Conservation (phyloP, 2,329 filamentous ascomycete genomes). For the Fusarium pseudocircinatum region DNA sequence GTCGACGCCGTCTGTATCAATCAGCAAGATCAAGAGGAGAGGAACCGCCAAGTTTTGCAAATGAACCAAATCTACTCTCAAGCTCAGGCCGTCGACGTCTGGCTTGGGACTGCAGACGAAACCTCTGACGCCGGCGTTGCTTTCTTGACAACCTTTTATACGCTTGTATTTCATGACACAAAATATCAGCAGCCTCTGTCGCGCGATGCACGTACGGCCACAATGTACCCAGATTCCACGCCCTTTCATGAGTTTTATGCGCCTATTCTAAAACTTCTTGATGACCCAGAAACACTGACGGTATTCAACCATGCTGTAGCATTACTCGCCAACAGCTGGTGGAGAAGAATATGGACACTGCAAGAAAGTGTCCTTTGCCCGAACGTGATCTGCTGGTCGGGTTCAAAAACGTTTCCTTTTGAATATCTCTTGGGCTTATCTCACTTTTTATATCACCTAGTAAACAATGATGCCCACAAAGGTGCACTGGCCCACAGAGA, state of each 20-base stretch:
- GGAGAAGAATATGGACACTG: constrained; percentile 15
- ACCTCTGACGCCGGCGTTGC: neutral
- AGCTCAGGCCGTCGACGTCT: neutral
- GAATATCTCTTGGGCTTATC: neutral
- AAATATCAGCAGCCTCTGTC: neutral
- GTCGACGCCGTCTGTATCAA: constrained; percentile 9
- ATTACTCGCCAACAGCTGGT: neutral
- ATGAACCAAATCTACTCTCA: constrained; percentile 11
- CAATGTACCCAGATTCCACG: neutral
- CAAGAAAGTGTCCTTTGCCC: constrained; percentile 7
- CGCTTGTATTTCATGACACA: neutral
- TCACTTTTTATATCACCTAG: neutral
- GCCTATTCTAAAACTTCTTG: neutral
- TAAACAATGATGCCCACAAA: neutral
- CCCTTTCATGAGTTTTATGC: neutral
- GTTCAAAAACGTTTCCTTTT: neutral
- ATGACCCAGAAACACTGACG: neutral
- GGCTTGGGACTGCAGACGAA: neutral
- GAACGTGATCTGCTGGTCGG: constrained; percentile 5
- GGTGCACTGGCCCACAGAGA: neutral
- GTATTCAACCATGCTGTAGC: neutral
- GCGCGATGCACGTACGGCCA: neutral
- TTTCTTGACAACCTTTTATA: neutral
- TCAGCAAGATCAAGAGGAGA: neutral
- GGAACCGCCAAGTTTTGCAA: neutral